A percentile compares a stretch with the other conserved stretches of the same genome.
These are phyloP conservation scores for Bromus sterilis DNA, from an alignment of 176 grass and related monocot species.

Conservation along the genomic window DNA sequence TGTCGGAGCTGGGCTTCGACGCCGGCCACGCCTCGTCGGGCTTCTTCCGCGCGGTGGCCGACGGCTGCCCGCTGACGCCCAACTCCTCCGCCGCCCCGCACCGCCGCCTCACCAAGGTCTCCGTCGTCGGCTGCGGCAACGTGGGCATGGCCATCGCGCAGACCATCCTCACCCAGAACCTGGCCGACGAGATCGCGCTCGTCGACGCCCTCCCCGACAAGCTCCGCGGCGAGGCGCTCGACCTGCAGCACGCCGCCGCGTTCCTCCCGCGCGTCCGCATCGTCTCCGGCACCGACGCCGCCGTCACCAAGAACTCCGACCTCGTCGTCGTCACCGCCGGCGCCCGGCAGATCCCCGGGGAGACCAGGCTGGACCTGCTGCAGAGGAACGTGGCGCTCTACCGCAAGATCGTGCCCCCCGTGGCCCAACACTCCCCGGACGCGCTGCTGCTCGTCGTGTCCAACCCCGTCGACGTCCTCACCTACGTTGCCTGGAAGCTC, in stretches of 20 bases:
- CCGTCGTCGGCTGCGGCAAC: slow-evolving; percentile 63
- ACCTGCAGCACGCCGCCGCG: background rate
- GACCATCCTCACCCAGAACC: slow-evolving; percentile 62
- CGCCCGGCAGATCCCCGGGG: background rate
- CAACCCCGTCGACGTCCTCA: background rate
- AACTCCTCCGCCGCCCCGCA: background rate
- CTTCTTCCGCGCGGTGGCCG: background rate
- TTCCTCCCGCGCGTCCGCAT: background rate
- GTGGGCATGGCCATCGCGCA: slow-evolving; percentile 95
- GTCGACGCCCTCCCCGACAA: background rate
- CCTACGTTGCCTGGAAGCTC: background rate
- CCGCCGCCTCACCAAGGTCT: slow-evolving; percentile 45
- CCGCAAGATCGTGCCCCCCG: background rate
- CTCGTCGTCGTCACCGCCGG: background rate
- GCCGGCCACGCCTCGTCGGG: background rate
- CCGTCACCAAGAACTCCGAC: background rate
- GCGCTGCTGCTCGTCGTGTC: background rate
- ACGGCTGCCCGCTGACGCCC: background rate
- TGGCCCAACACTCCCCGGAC: background rate
- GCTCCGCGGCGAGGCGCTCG: background rate
- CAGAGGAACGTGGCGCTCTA: background rate
- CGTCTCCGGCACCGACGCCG: background rate
- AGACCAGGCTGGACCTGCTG: background rate
- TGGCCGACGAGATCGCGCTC: background rate
- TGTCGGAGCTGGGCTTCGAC: background rate